Base-by-base conservation (phyloP, 441 rosid species). In the Brassica balearica region DNA sequence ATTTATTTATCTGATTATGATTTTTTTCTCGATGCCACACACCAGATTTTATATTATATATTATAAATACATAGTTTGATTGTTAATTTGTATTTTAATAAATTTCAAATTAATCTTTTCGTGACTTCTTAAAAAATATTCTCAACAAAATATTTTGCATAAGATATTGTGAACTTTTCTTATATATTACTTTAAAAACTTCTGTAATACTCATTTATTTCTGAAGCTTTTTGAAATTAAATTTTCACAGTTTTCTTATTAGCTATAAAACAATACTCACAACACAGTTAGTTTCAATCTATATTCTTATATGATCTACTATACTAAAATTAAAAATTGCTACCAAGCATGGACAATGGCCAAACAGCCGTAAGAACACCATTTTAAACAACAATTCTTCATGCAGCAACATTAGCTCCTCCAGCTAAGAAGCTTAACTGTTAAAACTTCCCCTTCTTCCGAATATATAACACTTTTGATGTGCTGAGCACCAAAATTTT, bases 361-460 rank as follows among this genome's bases (percentile, higher is more conserved):
- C 97, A 96, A 80, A 96, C 94, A 36, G 92, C 97, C 92, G 89
- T 90, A 53, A 94, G 97, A 67, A 82, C 73, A 8, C 98, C 98
- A 23, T 72, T 62, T 78, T 92, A 88, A 5, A 82, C 85, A 68
- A 89, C 82, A 77, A 94, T 73, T 88, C 95, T 87, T 72, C 99
- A 97, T 8, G 98, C 97, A 41, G 99, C 90, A 29, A 75, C 81
- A 48, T 95, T 83, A 58, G 92, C 99, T 80, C 98, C 98, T 46
- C 99, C 98, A 38, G 97, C 97, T 87, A 96, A 86, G 85, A 96
- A 96, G 88, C 99, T 94, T 20, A 98, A 96, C 79, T 94, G 98
- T 79, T 96, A 97, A 84, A 96, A 96, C 15, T 80, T 86, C 20
- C 99, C 98, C 76, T 92, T 96, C 82, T 81, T 88, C 86, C 53